These are phyloP conservation scores for Wolfiporia cocos DNA, from an alignment of 1,284 basidiomycete genomes.

Conservation along the genomic window DNA sequence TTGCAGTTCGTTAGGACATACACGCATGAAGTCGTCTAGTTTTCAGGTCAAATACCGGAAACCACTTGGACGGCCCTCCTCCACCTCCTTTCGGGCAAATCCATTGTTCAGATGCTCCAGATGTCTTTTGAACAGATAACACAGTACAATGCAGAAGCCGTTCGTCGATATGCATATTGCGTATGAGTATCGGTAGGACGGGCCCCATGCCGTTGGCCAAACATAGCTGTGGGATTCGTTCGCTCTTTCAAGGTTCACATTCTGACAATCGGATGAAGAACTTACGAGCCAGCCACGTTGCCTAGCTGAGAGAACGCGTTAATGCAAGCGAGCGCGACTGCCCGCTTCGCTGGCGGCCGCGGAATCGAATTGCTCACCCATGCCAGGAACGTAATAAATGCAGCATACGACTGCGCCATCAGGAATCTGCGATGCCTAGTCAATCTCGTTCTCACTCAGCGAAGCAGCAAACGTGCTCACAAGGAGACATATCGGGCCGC, in stretches of 20 bases:
- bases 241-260: neutral
- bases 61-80: constrained; percentile 20
- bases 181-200: constrained; percentile 37
- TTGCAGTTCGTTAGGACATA: too few relatives aligned
- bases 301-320: constrained; percentile 72
- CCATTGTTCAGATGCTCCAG: constrained; percentile 30
- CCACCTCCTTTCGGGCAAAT: constrained; percentile 26
- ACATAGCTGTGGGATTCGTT: constrained; percentile 23
- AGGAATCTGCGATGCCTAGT: constrained; percentile 66
- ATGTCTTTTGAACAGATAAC: constrained; percentile 38
- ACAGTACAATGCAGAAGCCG: constrained; percentile 39
- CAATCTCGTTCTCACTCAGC: too few relatives aligned
- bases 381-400: constrained; percentile 61
- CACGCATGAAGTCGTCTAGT: too few relatives aligned
- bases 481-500: constrained; percentile 66
- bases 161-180: constrained; percentile 44
- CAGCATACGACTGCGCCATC: constrained; percentile 71
- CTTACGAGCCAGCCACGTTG: constrained; percentile 72
- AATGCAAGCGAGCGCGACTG: constrained; percentile 70
- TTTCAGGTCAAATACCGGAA: constrained; percentile 20
- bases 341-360: constrained; percentile 65
- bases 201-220: constrained; percentile 36
- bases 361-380: constrained; percentile 71
- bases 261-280: constrained; percentile 8
- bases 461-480: constrained; percentile 32